Evolutionary conservation across 495 filamentous ascomycete genomes (phyloP).

Genomic region (Symbiotaphrina buchneri): DNA sequence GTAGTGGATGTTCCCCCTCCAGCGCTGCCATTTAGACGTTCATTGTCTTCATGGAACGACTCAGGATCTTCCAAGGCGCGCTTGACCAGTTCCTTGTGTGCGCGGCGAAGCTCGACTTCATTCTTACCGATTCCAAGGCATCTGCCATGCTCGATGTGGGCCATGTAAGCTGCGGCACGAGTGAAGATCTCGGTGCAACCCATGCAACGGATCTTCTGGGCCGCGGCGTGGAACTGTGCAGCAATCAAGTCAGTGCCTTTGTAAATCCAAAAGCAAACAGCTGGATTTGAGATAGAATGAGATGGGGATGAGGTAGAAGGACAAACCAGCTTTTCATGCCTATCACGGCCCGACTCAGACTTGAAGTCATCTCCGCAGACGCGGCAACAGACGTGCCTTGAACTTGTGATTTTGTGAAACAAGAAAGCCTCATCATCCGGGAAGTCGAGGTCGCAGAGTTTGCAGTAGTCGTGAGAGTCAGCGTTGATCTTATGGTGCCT

Average conservation of each 20-base stretch:
- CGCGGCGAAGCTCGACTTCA: slow-evolving; percentile 15
- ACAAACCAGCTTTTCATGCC: slow-evolving; percentile 21
- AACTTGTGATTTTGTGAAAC: slow-evolving; percentile 17
- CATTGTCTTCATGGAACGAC: no score
- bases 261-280: no score
- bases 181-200: slow-evolving; percentile 21
- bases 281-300: background rate
- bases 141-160: slow-evolving; percentile 25
- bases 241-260: no score
- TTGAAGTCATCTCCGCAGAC: slow-evolving; percentile 27
- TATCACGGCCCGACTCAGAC: slow-evolving; percentile 18
- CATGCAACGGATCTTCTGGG: slow-evolving; percentile 20
- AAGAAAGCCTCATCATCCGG: slow-evolving; percentile 16
- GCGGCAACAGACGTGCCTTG: slow-evolving; percentile 23
- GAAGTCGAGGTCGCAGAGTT: slow-evolving; percentile 25
- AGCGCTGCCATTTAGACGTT: no score
- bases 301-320: background rate
- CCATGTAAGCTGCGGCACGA: slow-evolving; percentile 18
- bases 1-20: no score
- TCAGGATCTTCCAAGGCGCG: slow-evolving; percentile 5
- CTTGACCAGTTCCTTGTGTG: slow-evolving; percentile 16
- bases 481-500: slow-evolving; percentile 20
- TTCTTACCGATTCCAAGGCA: slow-evolving; percentile 14
- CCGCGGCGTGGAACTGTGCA: slow-evolving; percentile 17
- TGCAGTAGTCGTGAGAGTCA: slow-evolving; percentile 26